phyloP scores from a whole-genome alignment of 768 basidiomycete species.

The Sarcomyxa edulis region DNA sequence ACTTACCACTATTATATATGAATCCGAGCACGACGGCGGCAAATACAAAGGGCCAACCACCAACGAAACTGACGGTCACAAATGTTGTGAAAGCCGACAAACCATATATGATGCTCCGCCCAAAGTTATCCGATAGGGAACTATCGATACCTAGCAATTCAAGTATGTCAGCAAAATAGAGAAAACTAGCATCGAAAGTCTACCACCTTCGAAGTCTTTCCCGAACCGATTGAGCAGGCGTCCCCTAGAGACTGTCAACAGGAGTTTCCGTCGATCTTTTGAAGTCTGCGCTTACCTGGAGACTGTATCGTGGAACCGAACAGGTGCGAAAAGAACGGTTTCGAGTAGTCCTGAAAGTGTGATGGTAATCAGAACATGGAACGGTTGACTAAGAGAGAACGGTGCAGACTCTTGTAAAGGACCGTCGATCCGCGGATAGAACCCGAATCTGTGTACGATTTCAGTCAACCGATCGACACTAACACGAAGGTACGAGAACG shows the following conservation, averaged over 20 bases:
- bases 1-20: slow-evolving; percentile 69
- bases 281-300: too few relatives aligned
- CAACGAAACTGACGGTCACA: slow-evolving; percentile 69
- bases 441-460: slow-evolving; percentile 47
- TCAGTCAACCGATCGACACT: not conserved
- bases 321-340: slow-evolving; percentile 78
- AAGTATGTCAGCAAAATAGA: slow-evolving; percentile 13
- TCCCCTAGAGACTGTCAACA: too few relatives aligned
- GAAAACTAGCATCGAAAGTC: slow-evolving; percentile 11
- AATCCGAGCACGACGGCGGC: slow-evolving; percentile 49
- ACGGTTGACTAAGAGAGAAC: not conserved
- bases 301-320: slow-evolving; percentile 91
- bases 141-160: slow-evolving; percentile 66
- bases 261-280: too few relatives aligned
- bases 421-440: slow-evolving; percentile 78
- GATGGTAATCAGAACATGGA: not conserved
- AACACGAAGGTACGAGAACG: slow-evolving; percentile 15
- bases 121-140: slow-evolving; percentile 78
- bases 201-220: slow-evolving; percentile 77
- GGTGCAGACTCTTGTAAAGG: slow-evolving; percentile 58
- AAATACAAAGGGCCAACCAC: slow-evolving; percentile 70
- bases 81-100: slow-evolving; percentile 71
- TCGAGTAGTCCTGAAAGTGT: slow-evolving; percentile 53
- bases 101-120: slow-evolving; percentile 66
- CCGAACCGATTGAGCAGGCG: slow-evolving; percentile 80